These are phyloP conservation scores for Ramaria sp. DNA, from an alignment of 768 basidiomycete genomes.

Conservation along the genomic window DNA sequence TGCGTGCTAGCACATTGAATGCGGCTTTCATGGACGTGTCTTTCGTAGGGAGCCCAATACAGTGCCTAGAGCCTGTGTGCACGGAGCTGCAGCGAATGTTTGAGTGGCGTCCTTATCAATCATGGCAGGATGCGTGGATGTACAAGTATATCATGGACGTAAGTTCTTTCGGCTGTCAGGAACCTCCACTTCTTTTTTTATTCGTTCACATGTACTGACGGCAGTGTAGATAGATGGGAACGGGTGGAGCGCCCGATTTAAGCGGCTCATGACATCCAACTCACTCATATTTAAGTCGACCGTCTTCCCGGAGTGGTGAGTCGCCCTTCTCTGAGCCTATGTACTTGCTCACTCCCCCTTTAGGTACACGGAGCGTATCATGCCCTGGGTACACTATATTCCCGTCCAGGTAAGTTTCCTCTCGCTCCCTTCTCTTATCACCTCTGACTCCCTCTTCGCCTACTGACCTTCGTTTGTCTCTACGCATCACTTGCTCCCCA, in stretches of 20 bases:
- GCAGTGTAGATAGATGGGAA: slow-evolving; percentile 42
- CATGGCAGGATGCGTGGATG: slow-evolving; percentile 36
- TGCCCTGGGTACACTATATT: slow-evolving; percentile 67
- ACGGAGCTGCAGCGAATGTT: slow-evolving; percentile 33
- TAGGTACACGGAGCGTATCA: slow-evolving; percentile 47
- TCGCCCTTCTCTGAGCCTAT: background rate
- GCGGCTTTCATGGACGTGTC: slow-evolving; percentile 52
- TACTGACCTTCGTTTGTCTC: no score
- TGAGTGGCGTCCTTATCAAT: slow-evolving; percentile 38
- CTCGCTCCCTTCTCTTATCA: no score
- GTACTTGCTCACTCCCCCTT: background rate
- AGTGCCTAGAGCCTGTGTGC: slow-evolving; percentile 36
- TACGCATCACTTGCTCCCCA: slow-evolving; percentile 5
- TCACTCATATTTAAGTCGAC: slow-evolving; percentile 60
- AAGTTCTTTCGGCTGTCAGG: slow-evolving; percentile 12
- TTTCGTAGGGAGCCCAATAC: slow-evolving; percentile 35
- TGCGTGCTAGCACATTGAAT: slow-evolving; percentile 24
- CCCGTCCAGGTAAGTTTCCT: slow-evolving; percentile 38
- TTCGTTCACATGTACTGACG: no score
- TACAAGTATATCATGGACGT: slow-evolving; percentile 57
- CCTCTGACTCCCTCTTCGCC: slow-evolving; percentile 1
- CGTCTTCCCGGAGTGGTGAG: slow-evolving; percentile 64
- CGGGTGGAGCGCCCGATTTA: slow-evolving; percentile 62
- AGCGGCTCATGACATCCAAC: slow-evolving; percentile 50
- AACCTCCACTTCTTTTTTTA: no score